Percentiles rank a stretch among this genome's conserved stretches.
Conservation (phyloP, 2,329 filamentous ascomycete species). For the Hymenoscyphus repandus region DNA sequence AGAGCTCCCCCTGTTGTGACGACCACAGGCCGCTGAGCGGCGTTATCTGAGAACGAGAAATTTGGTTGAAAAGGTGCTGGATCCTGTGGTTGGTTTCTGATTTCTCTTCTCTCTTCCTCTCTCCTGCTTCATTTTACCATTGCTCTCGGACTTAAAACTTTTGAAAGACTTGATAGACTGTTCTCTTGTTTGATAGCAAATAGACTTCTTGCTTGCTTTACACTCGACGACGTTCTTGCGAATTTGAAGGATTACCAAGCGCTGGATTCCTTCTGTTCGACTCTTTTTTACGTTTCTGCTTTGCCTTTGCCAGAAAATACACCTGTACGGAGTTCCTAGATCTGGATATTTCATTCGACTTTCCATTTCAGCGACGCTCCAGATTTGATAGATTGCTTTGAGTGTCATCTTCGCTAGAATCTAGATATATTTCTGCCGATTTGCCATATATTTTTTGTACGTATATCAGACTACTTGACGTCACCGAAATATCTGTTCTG, state of each 20-base stretch:
- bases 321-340: not conserved
- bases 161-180: conserved; percentile 10
- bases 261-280: conserved; percentile 24
- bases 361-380: not conserved
- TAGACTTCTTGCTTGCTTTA: conserved; percentile 14
- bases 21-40: conserved; percentile 1
- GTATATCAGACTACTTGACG: not conserved
- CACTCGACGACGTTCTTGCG: conserved; percentile 10
- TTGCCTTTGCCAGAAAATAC: conserved; percentile 2
- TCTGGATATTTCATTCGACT: not conserved
- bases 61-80: conserved; percentile 10
- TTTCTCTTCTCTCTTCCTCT: conserved; percentile 6
- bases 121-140: conserved; percentile 9
- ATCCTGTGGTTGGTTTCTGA: conserved; percentile 1
- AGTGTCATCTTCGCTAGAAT: not conserved
- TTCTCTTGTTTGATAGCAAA: conserved; percentile 13
- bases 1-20: conserved; percentile 4
- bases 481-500: not conserved
- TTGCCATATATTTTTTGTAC: not conserved
- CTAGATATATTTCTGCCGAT: not conserved
- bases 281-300: conserved; percentile 4
- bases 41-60: conserved; percentile 8
- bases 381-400: not conserved
- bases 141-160: conserved; percentile 1
- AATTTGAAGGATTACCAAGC: conserved; percentile 27